Conservation (phyloP, 352 stramenopile genomes). For the Hyaloperonospora arabidopsidis region DNA sequence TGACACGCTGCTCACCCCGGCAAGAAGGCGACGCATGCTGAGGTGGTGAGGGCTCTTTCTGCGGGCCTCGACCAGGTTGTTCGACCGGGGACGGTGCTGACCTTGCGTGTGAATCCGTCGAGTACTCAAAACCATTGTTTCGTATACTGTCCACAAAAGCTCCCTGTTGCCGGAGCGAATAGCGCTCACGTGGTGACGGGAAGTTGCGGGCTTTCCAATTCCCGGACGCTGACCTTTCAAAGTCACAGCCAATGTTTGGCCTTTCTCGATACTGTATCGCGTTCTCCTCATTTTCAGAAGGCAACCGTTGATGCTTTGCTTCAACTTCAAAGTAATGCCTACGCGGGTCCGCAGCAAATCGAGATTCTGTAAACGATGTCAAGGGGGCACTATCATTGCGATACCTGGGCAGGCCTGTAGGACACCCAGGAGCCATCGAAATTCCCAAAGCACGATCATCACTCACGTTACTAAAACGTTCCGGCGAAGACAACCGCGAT, state of each 20-base stretch:
- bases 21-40: constrained; percentile 15
- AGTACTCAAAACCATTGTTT: constrained; percentile 16
- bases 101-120: constrained; percentile 17
- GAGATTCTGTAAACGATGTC: constrained; percentile 14
- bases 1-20: constrained; percentile 4
- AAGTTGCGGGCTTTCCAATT: constrained; percentile 15
- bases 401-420: constrained; percentile 7
- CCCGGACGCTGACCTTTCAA: constrained; percentile 2
- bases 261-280: constrained; percentile 15
- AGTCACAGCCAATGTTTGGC: constrained; percentile 2
- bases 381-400: constrained; percentile 20
- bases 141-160: constrained; percentile 4
- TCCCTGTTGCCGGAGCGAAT: constrained; percentile 11
- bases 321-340: constrained; percentile 13
- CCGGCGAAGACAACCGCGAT: constrained; percentile 18
- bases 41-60: constrained; percentile 2
- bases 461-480: constrained; percentile 12
- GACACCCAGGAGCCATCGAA: not conserved
- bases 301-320: constrained; percentile 4
- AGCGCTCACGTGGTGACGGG: constrained; percentile 13
- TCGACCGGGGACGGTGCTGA: constrained; percentile 14
- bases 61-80: constrained; percentile 8
- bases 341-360: constrained; percentile 6
- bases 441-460: constrained; percentile 7
- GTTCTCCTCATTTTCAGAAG: constrained; percentile 5